Conservation (phyloP, 192 early-diverging fungal genomes). For the Entophlyctis luteolus region DNA sequence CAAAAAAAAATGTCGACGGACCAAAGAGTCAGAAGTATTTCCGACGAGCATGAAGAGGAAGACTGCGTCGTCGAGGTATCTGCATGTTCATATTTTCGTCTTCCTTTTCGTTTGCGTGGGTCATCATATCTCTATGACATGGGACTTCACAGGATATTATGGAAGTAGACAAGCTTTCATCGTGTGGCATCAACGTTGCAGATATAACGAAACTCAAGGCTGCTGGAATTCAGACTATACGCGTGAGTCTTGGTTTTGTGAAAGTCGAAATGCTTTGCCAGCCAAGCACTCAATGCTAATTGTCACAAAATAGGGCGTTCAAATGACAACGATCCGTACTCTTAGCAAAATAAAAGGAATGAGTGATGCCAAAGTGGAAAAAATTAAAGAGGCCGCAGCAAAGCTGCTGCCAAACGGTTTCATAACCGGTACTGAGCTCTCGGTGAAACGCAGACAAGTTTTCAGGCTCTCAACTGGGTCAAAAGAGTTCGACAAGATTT, state of each 20-base stretch:
- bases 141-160: conserved; percentile 25
- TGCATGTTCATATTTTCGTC: background rate
- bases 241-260: conserved; percentile 40
- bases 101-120: background rate
- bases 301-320: conserved; percentile 51
- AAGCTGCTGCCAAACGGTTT: conserved; percentile 65
- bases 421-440: conserved; percentile 62
- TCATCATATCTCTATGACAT: too few species aligned
- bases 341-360: conserved; percentile 75
- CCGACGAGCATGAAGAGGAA: conserved; percentile 7
- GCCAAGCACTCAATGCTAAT: background rate
- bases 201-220: conserved; percentile 79
- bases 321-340: conserved; percentile 68
- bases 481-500: conserved; percentile 71
- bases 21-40: background rate
- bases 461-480: conserved; percentile 69
- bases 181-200: conserved; percentile 68
- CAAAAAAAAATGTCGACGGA: background rate
- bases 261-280: background rate
- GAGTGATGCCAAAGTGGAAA: conserved; percentile 80
- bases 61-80: background rate
- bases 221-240: conserved; percentile 70
- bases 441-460: conserved; percentile 52
- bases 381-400: conserved; percentile 75
- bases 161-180: conserved; percentile 43